Evolutionary conservation across 495 filamentous ascomycete genomes (phyloP).

Genomic region (Evansstolkia leycettana): DNA sequence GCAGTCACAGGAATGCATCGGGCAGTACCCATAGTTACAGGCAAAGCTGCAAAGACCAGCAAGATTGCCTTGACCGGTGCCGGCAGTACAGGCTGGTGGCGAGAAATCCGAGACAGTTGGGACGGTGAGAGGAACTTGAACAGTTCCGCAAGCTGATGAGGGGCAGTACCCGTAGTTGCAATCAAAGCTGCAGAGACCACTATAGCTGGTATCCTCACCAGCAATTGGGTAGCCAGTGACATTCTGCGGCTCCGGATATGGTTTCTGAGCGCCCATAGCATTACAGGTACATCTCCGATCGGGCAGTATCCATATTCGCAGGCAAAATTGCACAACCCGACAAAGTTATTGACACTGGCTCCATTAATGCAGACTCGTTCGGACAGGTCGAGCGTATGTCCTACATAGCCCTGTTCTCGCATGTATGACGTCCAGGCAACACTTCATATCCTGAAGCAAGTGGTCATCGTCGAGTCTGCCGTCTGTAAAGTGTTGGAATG

Average conservation of each 20-base stretch:
- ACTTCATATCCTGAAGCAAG: no score
- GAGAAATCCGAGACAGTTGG: constrained; percentile 2
- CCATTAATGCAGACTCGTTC: constrained; percentile 9
- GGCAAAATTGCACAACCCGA: constrained; percentile 7
- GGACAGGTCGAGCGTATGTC: constrained; percentile 1
- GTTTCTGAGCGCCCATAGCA: constrained; percentile 5
- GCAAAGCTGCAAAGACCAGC: constrained; percentile 8
- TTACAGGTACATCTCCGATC: constrained; percentile 9
- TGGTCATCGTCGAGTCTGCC: no score
- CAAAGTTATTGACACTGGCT: constrained; percentile 4
- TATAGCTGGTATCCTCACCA: neutral
- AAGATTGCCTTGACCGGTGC: constrained; percentile 6
- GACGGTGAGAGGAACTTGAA: neutral
- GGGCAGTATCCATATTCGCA: constrained; percentile 12
- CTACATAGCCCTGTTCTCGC: no score
- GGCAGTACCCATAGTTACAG: constrained; percentile 10
- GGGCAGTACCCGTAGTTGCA: neutral
- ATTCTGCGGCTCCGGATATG: constrained; percentile 3
- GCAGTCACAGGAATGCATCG: constrained; percentile 8
- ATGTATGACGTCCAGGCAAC: no score
- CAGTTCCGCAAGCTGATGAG: neutral
- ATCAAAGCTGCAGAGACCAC: neutral
- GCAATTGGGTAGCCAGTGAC: constrained; percentile 4
- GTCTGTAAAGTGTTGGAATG: no score
- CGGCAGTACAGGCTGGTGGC: constrained; percentile 1